phyloP scores from a whole-genome alignment of 2,329 filamentous ascomycete species.

The Drechslerella coelobrocha region DNA sequence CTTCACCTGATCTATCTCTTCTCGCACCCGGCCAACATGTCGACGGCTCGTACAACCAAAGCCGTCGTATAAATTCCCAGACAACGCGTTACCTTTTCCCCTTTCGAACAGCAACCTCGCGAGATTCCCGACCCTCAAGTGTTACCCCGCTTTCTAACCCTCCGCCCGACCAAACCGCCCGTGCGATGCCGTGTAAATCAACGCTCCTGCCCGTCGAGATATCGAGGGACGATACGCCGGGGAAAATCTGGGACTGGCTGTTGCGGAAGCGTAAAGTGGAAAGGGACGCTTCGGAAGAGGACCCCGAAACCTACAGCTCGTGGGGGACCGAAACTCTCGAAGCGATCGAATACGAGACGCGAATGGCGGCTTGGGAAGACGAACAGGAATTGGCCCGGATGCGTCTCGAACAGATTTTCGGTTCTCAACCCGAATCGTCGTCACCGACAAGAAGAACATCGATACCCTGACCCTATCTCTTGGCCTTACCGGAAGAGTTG shows the following conservation, averaged over 20 bases:
- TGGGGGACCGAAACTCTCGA: constrained; percentile 37
- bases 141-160: constrained; percentile 42
- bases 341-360: constrained; percentile 33
- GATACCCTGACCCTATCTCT: background rate
- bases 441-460: constrained; percentile 5
- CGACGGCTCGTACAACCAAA: background rate
- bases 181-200: constrained; percentile 40
- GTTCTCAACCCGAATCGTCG: constrained; percentile 12
- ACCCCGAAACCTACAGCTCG: constrained; percentile 30
- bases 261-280: constrained; percentile 39
- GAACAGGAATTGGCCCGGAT: constrained; percentile 36
- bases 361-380: constrained; percentile 42
- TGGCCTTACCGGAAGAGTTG: background rate
- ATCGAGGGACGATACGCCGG: constrained; percentile 37
- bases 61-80: constrained; percentile 11
- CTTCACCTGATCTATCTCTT: too few species aligned
- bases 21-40: background rate
- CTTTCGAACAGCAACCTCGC: constrained; percentile 25
- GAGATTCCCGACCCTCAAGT: constrained; percentile 16
- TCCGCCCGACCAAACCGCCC: background rate
- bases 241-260: constrained; percentile 43
- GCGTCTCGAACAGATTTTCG: constrained; percentile 15
- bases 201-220: constrained; percentile 36
- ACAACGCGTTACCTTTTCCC: constrained; percentile 37
- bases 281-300: constrained; percentile 28